A percentile compares a stretch with the other conserved stretches of the same genome.
Conservation (phyloP, 305 asterid species). For the Salvia sclarea region DNA sequence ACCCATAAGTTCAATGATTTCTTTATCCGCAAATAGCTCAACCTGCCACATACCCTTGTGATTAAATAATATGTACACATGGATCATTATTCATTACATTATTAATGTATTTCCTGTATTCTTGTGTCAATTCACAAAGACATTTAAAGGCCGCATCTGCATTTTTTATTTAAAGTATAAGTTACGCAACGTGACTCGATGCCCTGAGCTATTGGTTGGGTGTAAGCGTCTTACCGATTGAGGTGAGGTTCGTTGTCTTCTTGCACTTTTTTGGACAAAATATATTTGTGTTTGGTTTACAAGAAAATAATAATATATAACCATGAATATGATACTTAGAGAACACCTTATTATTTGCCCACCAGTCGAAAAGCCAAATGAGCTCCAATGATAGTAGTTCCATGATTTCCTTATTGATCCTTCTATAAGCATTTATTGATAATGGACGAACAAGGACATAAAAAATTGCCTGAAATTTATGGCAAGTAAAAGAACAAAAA, state of each 20-base stretch:
- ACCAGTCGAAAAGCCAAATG: constrained; percentile 92
- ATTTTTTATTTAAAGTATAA: no score
- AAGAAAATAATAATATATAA: constrained; percentile 9
- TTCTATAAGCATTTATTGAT: constrained; percentile 57
- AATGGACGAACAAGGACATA: constrained; percentile 68
- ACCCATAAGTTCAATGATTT: constrained; percentile 66
- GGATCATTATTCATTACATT: neutral
- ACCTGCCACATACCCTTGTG: constrained; percentile 48
- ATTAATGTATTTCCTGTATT: neutral
- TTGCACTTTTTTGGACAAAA: neutral
- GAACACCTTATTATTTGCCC: constrained; percentile 85
- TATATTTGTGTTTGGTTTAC: neutral
- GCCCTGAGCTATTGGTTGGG: no score
- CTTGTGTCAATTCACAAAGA: no score
- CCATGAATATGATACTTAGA: neutral
- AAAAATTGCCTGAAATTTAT: constrained; percentile 52
- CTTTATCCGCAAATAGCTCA: constrained; percentile 61
- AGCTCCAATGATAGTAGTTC: constrained; percentile 79
- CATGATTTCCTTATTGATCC: constrained; percentile 58
- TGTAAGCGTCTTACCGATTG: no score
- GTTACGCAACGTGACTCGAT: no score
- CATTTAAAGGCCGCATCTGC: no score
- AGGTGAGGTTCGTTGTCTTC: no score
- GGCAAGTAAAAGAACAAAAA: no score
- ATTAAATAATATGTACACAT: constrained; percentile 21